Percentiles rank a stretch among this genome's conserved stretches.
These are phyloP conservation scores for Patellifolia procumbens DNA, from an alignment of 179 eudicot genomes.

Conservation along the genomic window DNA sequence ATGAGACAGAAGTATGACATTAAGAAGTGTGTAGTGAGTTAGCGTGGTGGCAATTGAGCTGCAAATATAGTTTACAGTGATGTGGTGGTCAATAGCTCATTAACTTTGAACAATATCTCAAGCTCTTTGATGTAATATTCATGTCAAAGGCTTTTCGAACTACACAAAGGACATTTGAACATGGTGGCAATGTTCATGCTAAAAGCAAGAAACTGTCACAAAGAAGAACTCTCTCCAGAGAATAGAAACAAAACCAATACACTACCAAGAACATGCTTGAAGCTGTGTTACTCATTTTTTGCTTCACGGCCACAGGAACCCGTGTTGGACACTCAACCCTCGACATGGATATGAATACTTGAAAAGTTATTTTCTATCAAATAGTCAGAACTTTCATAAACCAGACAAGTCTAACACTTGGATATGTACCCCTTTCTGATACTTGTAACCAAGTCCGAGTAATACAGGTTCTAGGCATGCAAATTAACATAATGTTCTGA, in stretches of 20 bases:
- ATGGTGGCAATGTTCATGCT: background rate
- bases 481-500: background rate
- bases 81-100: no score
- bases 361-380: background rate
- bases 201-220: background rate
- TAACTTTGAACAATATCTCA: no score
- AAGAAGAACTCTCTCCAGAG: background rate
- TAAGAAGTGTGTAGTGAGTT: background rate
- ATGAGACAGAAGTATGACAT: background rate
- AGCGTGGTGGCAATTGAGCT: no score
- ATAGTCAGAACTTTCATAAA: background rate
- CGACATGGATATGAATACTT: background rate
- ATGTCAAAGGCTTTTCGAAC: no score
- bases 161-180: no score
- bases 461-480: background rate
- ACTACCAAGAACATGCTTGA: background rate
- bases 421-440: background rate
- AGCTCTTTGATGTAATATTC: no score
- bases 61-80: no score
- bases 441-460: background rate
- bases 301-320: background rate
- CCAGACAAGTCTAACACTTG: background rate
- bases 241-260: background rate
- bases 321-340: background rate
- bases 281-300: background rate